Evolutionary conservation across 116 monocot genomes (phyloP).

Genomic region (Thalassia testudinum): DNA sequence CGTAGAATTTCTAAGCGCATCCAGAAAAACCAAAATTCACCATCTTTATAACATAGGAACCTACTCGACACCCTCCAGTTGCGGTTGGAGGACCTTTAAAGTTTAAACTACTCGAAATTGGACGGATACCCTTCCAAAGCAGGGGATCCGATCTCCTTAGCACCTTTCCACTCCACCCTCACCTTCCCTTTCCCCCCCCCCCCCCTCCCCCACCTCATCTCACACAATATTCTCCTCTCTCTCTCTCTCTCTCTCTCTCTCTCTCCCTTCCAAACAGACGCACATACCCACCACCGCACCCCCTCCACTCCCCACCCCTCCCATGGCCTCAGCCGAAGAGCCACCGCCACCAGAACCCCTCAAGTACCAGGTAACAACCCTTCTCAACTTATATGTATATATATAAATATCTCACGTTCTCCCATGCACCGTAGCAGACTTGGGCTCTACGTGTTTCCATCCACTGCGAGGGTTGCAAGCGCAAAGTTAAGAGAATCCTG

Average conservation of each 20-base stretch:
- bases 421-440: slow-evolving; percentile 18
- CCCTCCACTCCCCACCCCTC: background rate
- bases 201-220: background rate
- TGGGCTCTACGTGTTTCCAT: slow-evolving; percentile 67
- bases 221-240: background rate
- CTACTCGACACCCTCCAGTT: too few species aligned
- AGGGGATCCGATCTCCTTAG: too few species aligned
- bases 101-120: too few species aligned
- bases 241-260: background rate
- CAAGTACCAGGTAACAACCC: slow-evolving; percentile 9
- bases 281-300: too few species aligned
- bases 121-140: too few species aligned
- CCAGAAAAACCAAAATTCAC: too few species aligned
- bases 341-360: slow-evolving; percentile 4
- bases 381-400: too few species aligned
- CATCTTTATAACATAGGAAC: too few species aligned
- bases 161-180: background rate
- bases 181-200: background rate
- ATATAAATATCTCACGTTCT: background rate
- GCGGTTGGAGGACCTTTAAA: too few species aligned
- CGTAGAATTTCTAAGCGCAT: too few species aligned
- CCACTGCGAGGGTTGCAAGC: slow-evolving; percentile 86
- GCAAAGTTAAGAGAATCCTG: slow-evolving; percentile 67
- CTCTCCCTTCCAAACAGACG: background rate
- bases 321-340: slow-evolving; percentile 7